Evolutionary conservation across 331 rosid species (phyloP), one percentile per base, ranked within the genome.

Genomic region (Prunus yedoensis): DNA sequence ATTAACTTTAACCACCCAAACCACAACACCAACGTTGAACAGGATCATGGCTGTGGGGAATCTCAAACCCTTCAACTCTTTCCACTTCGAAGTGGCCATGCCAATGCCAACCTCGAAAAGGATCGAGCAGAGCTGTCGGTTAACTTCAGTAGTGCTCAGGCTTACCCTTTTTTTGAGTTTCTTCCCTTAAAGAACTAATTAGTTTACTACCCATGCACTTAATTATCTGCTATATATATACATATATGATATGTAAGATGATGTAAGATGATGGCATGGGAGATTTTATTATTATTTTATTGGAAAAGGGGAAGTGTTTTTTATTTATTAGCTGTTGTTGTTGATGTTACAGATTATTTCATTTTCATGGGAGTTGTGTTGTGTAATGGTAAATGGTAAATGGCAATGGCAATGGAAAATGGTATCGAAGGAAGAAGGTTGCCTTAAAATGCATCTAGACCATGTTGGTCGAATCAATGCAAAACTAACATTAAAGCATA

Each of bases 31-130:
- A 21, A 13, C 7, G 21, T 41, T 25, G 56, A 10, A 16, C 32
- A 41, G 15, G 57, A 66, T 57, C 59, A 50, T 38, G 76, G 72
- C 54, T 53, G 65, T 60, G 88, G 80, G 68, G 88, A 87, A 20
- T 87, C 93, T 68, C 92, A 88, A 88, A 92, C 97, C 77, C 97
- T 94, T 62, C 87, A 90, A 76, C 97, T 94, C 56, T 94, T 94
- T 77, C 99, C 99, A 0, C 81, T 88, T 11, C 75, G 91, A 77
- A 90, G 88, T 5, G 84, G 56, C 8, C 18, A 12, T 25, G n/a
- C 43, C 57, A 28, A 74, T 52, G 72, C 70, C 43, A 64, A 75
- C 28, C 28, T 27, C 64, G 73, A 77, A 21, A 75, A 59, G 21
- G 70, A 68, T 49, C 68, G 45, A 5, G 30, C 83, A 38, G 85